Base-by-base conservation (phyloP, 768 basidiomycete species). In the Leccinum imitatum region DNA sequence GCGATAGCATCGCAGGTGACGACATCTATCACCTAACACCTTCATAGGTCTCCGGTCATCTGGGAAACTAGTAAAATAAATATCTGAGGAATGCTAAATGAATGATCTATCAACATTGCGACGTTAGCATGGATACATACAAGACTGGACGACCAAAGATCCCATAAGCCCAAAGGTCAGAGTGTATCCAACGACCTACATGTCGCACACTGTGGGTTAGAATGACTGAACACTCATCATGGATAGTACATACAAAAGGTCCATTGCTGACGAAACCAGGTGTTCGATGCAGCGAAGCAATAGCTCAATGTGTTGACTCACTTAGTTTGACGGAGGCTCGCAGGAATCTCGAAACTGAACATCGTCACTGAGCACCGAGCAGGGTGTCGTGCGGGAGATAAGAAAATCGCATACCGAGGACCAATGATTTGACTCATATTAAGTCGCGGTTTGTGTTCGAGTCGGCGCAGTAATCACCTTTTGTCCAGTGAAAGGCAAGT, bases 131-230 rank as follows among this genome's bases (percentile, higher is more conserved):
- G 15, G 37, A 39, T 17, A 39, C 37, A 17, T 15, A 39, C 37
- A 39, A 39, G 37, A 14, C 37, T 39, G 37, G 31, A 68, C 57
- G 3, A 4, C 39, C 6, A 39, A 39, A 39, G 2, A 39, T 39
- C 63, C 68, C 60, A 60, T 59, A 14, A 68, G 52, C 0, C n/a
- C 41, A 5, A 65, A 70, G 48, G 54, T 51, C 0, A 62, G n/a
- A 1, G 63, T 62, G 6, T 67, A 67, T 39, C 67, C 64, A 17
- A 68, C 27, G 6, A 58, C 35, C 65, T 70, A 23, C 2, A 14
- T 5, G 23, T 7, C 14, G 17, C 25, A 19, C 5, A 39, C 21
- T 17, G 19, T 59, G 30, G 13, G 50, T 27, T 41, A 47, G 0
- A n/a, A 37, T 2, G 14, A 4, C 17, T n/a, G 17, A 41, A 15